These are phyloP conservation scores for Suillus subalutaceus DNA, from an alignment of 768 basidiomycete species.

Conservation along the genomic window DNA sequence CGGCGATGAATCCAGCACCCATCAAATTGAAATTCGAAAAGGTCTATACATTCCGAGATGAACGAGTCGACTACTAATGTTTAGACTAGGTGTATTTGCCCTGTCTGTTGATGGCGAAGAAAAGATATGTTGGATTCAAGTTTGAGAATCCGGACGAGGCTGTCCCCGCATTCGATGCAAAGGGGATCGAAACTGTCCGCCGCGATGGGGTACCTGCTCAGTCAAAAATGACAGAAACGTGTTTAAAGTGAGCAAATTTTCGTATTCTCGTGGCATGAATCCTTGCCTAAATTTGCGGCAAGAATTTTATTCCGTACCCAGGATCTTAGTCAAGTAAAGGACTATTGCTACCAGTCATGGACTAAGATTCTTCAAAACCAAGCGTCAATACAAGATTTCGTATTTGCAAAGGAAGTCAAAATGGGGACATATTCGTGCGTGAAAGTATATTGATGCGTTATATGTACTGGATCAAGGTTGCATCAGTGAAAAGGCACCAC, in stretches of 20 bases:
- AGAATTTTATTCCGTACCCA: constrained; percentile 87
- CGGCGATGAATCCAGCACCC: constrained; percentile 84
- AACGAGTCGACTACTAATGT: constrained; percentile 2
- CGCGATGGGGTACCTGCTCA: constrained; percentile 91
- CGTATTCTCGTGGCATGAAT: background rate
- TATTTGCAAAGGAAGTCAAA: constrained; percentile 91
- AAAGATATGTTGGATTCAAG: constrained; percentile 97
- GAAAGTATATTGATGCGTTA: background rate
- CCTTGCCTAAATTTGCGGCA: background rate
- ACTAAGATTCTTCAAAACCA: constrained; percentile 78
- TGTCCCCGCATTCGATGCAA: constrained; percentile 88
- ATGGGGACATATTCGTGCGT: constrained; percentile 90
- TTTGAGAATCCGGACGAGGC: constrained; percentile 82
- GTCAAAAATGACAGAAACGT: constrained; percentile 89
- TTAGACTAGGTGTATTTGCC: constrained; percentile 85
- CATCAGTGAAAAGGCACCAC: constrained; percentile 77
- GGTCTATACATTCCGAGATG: constrained; percentile 40
- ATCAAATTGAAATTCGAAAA: constrained; percentile 99
- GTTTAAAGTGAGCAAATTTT: constrained; percentile 67
- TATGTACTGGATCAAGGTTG: background rate
- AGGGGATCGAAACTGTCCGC: constrained; percentile 96
- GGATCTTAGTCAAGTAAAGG: constrained; percentile 87
- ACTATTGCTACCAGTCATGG: constrained; percentile 86
- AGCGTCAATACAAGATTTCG: constrained; percentile 88
- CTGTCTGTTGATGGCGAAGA: constrained; percentile 96